Evolutionary conservation across 2,329 filamentous ascomycete genomes (phyloP), one percentile per base, ranked within the genome.

Genomic region (Coleophoma cylindrospora): DNA sequence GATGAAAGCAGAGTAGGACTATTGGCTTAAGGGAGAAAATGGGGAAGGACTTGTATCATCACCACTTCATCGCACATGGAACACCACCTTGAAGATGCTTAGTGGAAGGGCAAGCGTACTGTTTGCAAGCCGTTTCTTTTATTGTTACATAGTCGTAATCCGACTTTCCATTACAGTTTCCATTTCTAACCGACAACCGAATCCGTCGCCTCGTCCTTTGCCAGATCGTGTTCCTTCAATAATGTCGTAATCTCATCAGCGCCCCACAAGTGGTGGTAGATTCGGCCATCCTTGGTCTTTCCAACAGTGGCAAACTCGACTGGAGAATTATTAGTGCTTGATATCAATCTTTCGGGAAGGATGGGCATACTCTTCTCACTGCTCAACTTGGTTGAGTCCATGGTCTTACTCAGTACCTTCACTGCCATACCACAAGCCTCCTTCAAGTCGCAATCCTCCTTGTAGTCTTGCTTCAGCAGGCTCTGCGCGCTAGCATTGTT

Each of bases 401-500:
- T 99, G 6, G 94, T 99, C 84, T 99, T 99, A 81, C 94, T 97
- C 59, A 99, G 74, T 56, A 99, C 94, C 81, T 99, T 99, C 69
- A 99, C 94, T 11, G 94, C 94, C 79, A 96, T 87, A 49, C 87
- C 91, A 69, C 94, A 99, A 4, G 95, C 94, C 75, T 99, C 94
- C 75, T 96, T 89, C 66, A 99, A 72, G 59, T 89, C 87, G 71
- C 91, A 97, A 62, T 97, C 91, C 74, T 99, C 94, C 79, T 97
- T 96, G 77, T 99, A 99, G 71, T 99, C 94, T 72, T 99, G 94
- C 81, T 99, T 99, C 70, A 99, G 73, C 71, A 99, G 73, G 72
- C 91, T 96, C 73, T 96, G 91, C 10, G 95, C 95, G 64, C 90
- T 96, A 41, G 94, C 94, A 68, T 97, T 96, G 79, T 99, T 99